Base-by-base conservation (phyloP, 192 early-diverging fungal genomes). In the Coemansia sp. region DNA sequence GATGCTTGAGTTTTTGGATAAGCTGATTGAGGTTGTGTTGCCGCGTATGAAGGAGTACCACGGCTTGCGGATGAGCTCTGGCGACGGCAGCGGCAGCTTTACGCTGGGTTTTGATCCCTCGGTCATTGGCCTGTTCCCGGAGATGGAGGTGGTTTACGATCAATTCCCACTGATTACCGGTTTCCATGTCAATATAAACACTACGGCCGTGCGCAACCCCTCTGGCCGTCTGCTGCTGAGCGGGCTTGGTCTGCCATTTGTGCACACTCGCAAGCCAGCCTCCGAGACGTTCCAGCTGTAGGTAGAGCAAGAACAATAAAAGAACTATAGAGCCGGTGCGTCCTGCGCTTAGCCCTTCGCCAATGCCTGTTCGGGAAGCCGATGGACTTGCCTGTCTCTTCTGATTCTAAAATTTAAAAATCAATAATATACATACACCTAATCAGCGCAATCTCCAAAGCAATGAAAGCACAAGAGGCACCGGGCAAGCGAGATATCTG, bases 71-170 rank as follows among this genome's bases (percentile, higher is more conserved):
- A 86, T 86, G 66, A 85, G 83, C 41, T 68, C 91, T 14, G 93
- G 94, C 65, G 91, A 96, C 70, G 89, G 88, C 52, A 87, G 90
- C 56, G 96, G 96, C 12, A 90, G 88, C 75, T 87, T 97, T 72
- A 89, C 90, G 5, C 79, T 99, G 71, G 91, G 91, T 33, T 91
- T 99, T 58, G 95, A 93, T 41, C 83, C 86, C 51, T 88, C 89
- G 54, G 93, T 89, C 32, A 86, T 99, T 33, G 93, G 95, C 6
- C 81, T 93, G 62, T 99, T 98, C 86, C 97, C 96, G 5, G 97
- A 99, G 81, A 95, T 99, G 70, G 97, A 99, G 77, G 90, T 89
- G 39, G 91, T 93, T 72, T 98, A 95, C 78, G 97, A 99, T 63
- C 88, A 92, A 85, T 95, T 92, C 73, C 97, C 97, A 11, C 74